These are phyloP conservation scores for Claviceps lovelessii DNA, from an alignment of 2,329 filamentous ascomycete genomes.

Conservation along the genomic window DNA sequence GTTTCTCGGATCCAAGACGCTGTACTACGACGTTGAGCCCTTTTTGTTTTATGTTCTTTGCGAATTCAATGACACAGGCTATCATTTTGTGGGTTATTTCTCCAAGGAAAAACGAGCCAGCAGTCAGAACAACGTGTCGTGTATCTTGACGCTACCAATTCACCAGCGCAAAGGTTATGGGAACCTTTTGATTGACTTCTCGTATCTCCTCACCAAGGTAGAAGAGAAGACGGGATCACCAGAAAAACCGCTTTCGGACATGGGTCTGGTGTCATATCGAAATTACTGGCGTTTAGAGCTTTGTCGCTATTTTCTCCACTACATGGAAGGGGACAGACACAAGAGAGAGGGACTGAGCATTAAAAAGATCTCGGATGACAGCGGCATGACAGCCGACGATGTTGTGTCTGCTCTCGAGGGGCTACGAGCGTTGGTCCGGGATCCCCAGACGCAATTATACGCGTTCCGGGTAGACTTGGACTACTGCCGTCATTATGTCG, in stretches of 20 bases:
- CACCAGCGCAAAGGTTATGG: slow-evolving; percentile 96
- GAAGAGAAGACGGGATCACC: slow-evolving; percentile 91
- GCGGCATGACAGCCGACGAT: slow-evolving; percentile 91
- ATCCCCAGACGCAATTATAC: slow-evolving; percentile 77
- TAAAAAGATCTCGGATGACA: slow-evolving; percentile 66
- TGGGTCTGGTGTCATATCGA: slow-evolving; percentile 92
- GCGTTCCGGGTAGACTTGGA: slow-evolving; percentile 74
- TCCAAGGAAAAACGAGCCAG: slow-evolving; percentile 95
- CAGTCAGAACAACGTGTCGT: slow-evolving; percentile 94
- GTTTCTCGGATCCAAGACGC: slow-evolving; percentile 94
- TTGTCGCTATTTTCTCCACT: slow-evolving; percentile 63
- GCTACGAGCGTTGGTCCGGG: slow-evolving; percentile 73
- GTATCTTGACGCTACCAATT: slow-evolving; percentile 88
- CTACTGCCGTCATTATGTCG: slow-evolving; percentile 77
- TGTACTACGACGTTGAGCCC: slow-evolving; percentile 96
- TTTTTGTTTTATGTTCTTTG: slow-evolving; percentile 97
- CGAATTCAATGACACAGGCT: slow-evolving; percentile 80
- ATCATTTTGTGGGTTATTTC: slow-evolving; percentile 98
- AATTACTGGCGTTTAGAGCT: slow-evolving; percentile 92
- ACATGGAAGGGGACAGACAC: slow-evolving; percentile 16
- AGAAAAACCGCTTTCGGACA: slow-evolving; percentile 93
- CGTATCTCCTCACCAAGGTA: slow-evolving; percentile 84
- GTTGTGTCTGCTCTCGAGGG: slow-evolving; percentile 89
- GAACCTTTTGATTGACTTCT: slow-evolving; percentile 94
- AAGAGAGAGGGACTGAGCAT: slow-evolving; percentile 41